phyloP scores from a whole-genome alignment of 768 basidiomycete species.

The Boletus eberwhitei region DNA sequence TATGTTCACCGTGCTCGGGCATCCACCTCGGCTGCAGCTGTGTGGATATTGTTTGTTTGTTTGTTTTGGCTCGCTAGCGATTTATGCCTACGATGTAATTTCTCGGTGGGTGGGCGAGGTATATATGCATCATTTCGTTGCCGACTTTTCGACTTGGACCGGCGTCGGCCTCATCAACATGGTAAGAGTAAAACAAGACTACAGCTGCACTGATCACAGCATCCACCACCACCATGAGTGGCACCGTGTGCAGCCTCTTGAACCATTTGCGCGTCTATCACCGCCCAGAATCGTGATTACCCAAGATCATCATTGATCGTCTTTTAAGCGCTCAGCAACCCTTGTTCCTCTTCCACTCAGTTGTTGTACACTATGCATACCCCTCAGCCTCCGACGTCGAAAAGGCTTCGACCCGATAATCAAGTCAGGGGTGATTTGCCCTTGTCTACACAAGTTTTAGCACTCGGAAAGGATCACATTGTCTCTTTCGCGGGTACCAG shows the following conservation, averaged over 20 bases:
- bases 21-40: too few relatives aligned
- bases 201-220: too few relatives aligned
- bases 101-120: too few relatives aligned
- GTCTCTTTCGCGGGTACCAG: slow-evolving; percentile 51
- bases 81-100: too few relatives aligned
- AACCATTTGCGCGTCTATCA: neutral
- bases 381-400: neutral
- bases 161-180: too few relatives aligned
- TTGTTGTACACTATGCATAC: slow-evolving; percentile 1
- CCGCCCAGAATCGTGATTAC: neutral
- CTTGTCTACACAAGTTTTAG: slow-evolving; percentile 16
- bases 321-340: neutral
- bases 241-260: neutral
- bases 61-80: too few relatives aligned
- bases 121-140: too few relatives aligned
- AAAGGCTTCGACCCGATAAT: neutral
- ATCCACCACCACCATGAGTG: neutral
- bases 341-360: neutral
- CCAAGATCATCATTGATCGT: neutral
- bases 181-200: too few relatives aligned
- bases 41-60: too few relatives aligned
- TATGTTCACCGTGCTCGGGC: neutral
- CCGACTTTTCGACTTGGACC: too few relatives aligned
- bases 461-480: slow-evolving; percentile 33
- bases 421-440: neutral